These are phyloP conservation scores for Fonsecaea pugnacius DNA, from an alignment of 2,329 filamentous ascomycete genomes.

Conservation along the genomic window DNA sequence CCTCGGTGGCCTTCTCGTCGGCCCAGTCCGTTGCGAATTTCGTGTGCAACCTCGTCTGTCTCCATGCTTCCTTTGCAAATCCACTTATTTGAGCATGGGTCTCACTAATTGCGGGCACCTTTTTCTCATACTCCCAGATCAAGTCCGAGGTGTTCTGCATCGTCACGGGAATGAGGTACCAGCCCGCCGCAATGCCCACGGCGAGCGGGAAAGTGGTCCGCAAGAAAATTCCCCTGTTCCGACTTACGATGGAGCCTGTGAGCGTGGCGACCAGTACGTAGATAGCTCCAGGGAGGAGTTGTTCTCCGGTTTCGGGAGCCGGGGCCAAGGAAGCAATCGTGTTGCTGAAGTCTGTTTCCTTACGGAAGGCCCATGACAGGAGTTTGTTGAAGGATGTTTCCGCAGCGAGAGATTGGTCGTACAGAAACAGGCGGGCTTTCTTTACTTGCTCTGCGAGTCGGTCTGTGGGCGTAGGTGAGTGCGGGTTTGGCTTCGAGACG, in stretches of 20 bases:
- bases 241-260: conserved; percentile 88
- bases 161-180: conserved; percentile 83
- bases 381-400: conserved; percentile 83
- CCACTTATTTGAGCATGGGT: conserved; percentile 75
- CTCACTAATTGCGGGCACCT: conserved; percentile 79
- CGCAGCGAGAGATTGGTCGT: conserved; percentile 72
- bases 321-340: conserved; percentile 89
- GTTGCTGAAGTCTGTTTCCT: conserved; percentile 87
- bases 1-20: conserved; percentile 31
- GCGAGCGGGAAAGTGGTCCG: conserved; percentile 76
- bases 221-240: conserved; percentile 84
- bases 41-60: conserved; percentile 24
- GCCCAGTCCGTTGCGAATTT: conserved; percentile 31
- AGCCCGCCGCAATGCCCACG: conserved; percentile 80
- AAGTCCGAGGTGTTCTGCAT: conserved; percentile 86
- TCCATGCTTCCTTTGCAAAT: conserved; percentile 69
- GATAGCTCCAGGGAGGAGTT: conserved; percentile 82
- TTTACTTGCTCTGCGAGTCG: conserved; percentile 83
- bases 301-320: conserved; percentile 80
- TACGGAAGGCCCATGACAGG: conserved; percentile 77
- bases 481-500: conserved; percentile 23
- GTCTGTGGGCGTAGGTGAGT: conserved; percentile 78
- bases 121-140: conserved; percentile 90
- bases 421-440: conserved; percentile 76
- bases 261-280: conserved; percentile 94